phyloP scores from a whole-genome alignment of 1,139 yeast genomes.

The Blastobotrys capitulatus region DNA sequence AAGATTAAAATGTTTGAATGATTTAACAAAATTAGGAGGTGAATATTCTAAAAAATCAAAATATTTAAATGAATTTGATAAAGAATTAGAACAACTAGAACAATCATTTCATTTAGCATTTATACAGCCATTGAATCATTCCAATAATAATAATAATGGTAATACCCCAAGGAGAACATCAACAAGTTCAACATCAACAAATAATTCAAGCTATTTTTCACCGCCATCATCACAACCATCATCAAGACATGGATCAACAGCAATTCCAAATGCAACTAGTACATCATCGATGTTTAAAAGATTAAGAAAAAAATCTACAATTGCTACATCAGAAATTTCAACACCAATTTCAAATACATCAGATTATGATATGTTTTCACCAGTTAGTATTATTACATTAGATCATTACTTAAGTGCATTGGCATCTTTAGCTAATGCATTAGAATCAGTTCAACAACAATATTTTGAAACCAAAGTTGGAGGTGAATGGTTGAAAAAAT shows the following conservation, averaged over 20 bases:
- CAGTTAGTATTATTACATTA: constrained; percentile 6
- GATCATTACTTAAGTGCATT: constrained; percentile 16
- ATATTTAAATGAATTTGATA: constrained; percentile 1
- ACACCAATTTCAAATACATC: neutral
- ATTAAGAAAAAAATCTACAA: constrained; percentile 14
- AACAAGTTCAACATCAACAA: constrained; percentile 4
- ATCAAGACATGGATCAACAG: constrained; percentile 1
- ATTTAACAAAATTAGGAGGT: constrained; percentile 19
- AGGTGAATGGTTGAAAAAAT: constrained; percentile 20
- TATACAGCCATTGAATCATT: constrained; percentile 12
- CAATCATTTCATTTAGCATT: constrained; percentile 20
- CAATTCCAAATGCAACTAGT: neutral
- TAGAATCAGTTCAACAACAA: constrained; percentile 17
- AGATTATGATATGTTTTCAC: neutral
- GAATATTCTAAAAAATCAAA: constrained; percentile 11
- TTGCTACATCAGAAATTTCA: constrained; percentile 1
- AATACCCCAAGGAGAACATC: constrained; percentile 1
- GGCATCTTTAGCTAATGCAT: constrained; percentile 15
- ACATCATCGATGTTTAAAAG: constrained; percentile 12
- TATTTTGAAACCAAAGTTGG: constrained; percentile 5
- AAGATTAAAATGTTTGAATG: constrained; percentile 21
- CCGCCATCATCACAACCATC: constrained; percentile 1
- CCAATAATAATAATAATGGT: neutral
- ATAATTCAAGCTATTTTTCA: neutral
- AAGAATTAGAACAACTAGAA: constrained; percentile 15